Base-by-base conservation (phyloP, 371 early-diverging fungal species). In the Rhizopus delemar region DNA sequence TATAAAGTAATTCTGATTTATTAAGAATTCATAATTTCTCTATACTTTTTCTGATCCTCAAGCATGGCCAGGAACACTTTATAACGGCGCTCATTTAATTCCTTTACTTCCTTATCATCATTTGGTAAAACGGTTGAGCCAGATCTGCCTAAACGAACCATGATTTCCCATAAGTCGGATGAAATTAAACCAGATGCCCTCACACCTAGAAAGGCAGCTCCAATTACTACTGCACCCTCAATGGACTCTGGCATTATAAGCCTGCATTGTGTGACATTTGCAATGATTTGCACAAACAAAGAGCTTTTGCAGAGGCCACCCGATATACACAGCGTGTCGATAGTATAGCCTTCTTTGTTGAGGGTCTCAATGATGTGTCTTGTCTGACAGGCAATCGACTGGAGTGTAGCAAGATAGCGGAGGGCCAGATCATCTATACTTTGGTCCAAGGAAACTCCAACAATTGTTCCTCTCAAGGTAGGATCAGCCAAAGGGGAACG, bases 401-500 rank as follows among this genome's bases (percentile, higher is more conserved):
- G 84, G 5, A 89, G 53, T 0, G 85, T 78, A 0, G 92, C 88
- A 31, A 86, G 63, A 58, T 91, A 91, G 1, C 75, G 65, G 2
- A 74, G 48, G 0, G 87, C 87, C 8, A 91, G 74, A 6, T 80
- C 80, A 46, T 85, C 77, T 4, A 85, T 56, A 35, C 73, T 77
- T 22, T 70, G 69, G 60, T 87, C 86, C 22, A 87, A 69, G 7
- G 84, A 74, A 9, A 84, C 63, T 12, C 92, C 90, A 3, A 80
- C 75, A 33, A 88, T 73, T 1, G 72, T 75, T 3, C 92, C 92
- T 12, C 86, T 77, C 49, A 90, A 60, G 6, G 75, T 65, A 34
- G 89, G 82, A 57, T 92, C 90, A 0, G 88, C 85, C 15, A 89
- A 64, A 0, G 92, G 90, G 1, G 89, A 86, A 5, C 92, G 81